Conservation (phyloP, 805 yeast species). For the Wickerhamomyces alni region DNA sequence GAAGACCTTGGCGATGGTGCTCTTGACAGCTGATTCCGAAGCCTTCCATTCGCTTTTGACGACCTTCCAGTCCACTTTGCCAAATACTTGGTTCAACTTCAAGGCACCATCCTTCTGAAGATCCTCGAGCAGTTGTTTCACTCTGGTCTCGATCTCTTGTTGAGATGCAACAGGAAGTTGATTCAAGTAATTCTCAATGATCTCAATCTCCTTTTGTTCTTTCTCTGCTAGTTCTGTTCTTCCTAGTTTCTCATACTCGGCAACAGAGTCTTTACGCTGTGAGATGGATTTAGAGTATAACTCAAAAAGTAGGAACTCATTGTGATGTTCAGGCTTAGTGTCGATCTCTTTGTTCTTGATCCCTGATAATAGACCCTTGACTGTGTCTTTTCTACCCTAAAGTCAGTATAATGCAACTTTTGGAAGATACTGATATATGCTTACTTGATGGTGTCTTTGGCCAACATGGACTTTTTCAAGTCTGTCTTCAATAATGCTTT, state of each 20-base stretch:
- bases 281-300: constrained; percentile 37
- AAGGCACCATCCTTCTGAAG: constrained; percentile 18
- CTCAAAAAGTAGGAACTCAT: constrained; percentile 31
- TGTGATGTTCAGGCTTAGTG: constrained; percentile 25
- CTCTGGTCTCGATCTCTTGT: constrained; percentile 34
- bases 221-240: constrained; percentile 50
- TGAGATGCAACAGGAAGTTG: constrained; percentile 43
- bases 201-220: constrained; percentile 39
- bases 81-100: constrained; percentile 26
- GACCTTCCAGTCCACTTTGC: constrained; percentile 26
- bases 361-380: constrained; percentile 35
- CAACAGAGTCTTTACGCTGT: constrained; percentile 45
- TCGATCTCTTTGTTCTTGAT: constrained; percentile 41
- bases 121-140: constrained; percentile 20
- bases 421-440: not conserved
- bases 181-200: constrained; percentile 34
- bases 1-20: constrained; percentile 24
- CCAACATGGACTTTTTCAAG: constrained; percentile 42
- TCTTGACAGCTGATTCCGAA: constrained; percentile 25
- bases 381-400: constrained; percentile 31
- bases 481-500: constrained; percentile 32
- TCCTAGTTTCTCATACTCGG: constrained; percentile 37
- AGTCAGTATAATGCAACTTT: not conserved
- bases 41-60: constrained; percentile 33
- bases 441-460: constrained; percentile 31